phyloP scores from a whole-genome alignment of 129 eudicot genomes.

The Erigeron canadensis region DNA sequence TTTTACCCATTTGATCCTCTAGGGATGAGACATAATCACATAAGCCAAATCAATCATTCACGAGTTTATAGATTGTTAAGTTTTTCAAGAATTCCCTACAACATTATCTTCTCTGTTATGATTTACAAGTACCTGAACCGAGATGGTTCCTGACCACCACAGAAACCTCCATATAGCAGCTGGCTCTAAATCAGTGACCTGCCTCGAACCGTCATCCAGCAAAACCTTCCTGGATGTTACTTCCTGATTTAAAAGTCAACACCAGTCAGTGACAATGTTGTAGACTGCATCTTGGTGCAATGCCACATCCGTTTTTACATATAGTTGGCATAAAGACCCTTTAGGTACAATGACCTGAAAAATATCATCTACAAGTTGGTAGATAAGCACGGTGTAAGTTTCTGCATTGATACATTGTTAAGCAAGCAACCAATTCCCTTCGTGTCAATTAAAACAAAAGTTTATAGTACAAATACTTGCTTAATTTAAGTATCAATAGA shows the following conservation, averaged over 20 bases:
- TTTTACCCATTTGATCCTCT: slow-evolving; percentile 4
- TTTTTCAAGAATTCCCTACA: slow-evolving; percentile 40
- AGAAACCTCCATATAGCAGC: slow-evolving; percentile 97
- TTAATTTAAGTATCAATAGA: not conserved
- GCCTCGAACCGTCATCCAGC: slow-evolving; percentile 85
- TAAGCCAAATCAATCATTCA: not conserved
- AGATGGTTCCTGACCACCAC: slow-evolving; percentile 94
- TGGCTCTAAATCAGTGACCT: slow-evolving; percentile 90
- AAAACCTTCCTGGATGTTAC: slow-evolving; percentile 81
- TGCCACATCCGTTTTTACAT: slow-evolving; percentile 67
- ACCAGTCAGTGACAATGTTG: slow-evolving; percentile 61
- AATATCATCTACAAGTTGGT: slow-evolving; percentile 8
- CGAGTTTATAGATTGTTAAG: not conserved
- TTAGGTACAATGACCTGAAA: slow-evolving; percentile 91
- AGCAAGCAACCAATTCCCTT: not conserved
- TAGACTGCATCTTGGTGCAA: slow-evolving; percentile 93
- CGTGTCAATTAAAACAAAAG: slow-evolving; percentile 10
- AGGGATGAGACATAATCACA: not conserved
- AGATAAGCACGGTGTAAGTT: not conserved
- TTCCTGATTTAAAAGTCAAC: slow-evolving; percentile 50
- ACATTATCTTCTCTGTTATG: slow-evolving; percentile 84
- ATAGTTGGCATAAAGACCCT: slow-evolving; percentile 83
- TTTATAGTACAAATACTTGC: not conserved
- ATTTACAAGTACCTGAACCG: slow-evolving; percentile 92
- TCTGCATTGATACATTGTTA: not conserved